Conservation (phyloP, 2,329 filamentous ascomycete genomes). For the Dactylellina drechsleri region DNA sequence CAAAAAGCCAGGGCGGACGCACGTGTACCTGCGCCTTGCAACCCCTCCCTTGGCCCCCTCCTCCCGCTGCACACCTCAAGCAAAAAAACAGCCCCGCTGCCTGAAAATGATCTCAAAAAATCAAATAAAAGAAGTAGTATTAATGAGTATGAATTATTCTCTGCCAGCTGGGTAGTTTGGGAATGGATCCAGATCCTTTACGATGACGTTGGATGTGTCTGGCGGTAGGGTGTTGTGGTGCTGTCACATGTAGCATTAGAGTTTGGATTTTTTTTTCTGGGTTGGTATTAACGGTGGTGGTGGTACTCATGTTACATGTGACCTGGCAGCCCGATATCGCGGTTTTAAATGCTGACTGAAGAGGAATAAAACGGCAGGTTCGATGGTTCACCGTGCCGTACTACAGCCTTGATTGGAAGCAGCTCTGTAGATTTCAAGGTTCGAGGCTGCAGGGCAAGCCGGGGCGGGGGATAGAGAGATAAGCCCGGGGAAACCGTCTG, state of each 20-base stretch:
- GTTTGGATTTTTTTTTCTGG: no score
- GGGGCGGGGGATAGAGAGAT: background rate
- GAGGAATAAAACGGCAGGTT: background rate
- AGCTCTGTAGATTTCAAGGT: background rate
- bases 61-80: no score
- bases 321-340: background rate
- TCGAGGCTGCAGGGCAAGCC: background rate
- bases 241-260: conserved; percentile 29
- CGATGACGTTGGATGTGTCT: conserved; percentile 6
- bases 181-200: no score
- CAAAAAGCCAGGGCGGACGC: background rate
- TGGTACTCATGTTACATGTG: background rate
- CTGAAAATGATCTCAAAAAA: background rate
- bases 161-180: no score
- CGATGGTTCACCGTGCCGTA: no score
- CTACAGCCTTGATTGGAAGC: background rate
- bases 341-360: background rate
- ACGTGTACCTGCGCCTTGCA: background rate
- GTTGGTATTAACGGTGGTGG: no score
- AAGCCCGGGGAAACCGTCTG: background rate
- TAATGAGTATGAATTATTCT: no score
- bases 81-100: background rate
- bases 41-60: background rate
- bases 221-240: conserved; percentile 33
- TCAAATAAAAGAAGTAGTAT: no score